phyloP scores from a whole-genome alignment of 371 early-diverging fungal species.

The Lichtheimia ornata region DNA sequence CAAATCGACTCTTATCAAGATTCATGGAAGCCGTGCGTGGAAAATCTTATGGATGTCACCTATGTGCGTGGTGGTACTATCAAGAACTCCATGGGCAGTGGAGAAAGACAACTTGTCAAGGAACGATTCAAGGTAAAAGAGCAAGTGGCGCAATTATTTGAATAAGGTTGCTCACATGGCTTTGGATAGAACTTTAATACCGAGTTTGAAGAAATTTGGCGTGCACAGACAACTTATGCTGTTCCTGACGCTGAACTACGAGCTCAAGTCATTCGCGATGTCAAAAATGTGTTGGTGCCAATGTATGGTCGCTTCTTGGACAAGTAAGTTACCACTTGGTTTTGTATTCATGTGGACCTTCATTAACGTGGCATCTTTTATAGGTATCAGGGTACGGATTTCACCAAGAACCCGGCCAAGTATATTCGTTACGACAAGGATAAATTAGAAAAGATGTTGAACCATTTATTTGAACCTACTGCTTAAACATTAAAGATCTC shows the following conservation, averaged over 20 bases:
- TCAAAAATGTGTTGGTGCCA: slow-evolving; percentile 75
- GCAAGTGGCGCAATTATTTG: too few species aligned
- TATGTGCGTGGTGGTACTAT: slow-evolving; percentile 69
- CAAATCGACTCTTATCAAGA: slow-evolving; percentile 67
- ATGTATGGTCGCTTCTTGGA: slow-evolving; percentile 79
- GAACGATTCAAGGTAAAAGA: slow-evolving; percentile 73
- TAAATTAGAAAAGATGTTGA: slow-evolving; percentile 63
- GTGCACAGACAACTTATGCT: slow-evolving; percentile 73
- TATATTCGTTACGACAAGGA: slow-evolving; percentile 81
- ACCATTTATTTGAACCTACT: slow-evolving; percentile 68
- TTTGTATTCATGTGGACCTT: too few species aligned
- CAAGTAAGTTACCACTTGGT: slow-evolving; percentile 37
- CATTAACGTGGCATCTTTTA: not conserved
- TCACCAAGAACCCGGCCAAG: slow-evolving; percentile 80
- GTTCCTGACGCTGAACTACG: slow-evolving; percentile 84
- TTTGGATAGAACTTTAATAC: slow-evolving; percentile 68
- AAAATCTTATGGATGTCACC: slow-evolving; percentile 74
- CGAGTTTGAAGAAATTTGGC: slow-evolving; percentile 78
- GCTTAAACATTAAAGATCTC: slow-evolving; percentile 24
- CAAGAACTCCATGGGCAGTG: slow-evolving; percentile 63
- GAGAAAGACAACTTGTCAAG: slow-evolving; percentile 73
- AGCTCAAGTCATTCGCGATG: slow-evolving; percentile 69
- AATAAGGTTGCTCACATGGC: not conserved
- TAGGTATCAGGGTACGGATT: slow-evolving; percentile 64
- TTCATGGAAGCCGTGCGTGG: slow-evolving; percentile 76